A percentile compares a stretch with the other conserved stretches of the same genome.
These are phyloP conservation scores for Elaphomyces granulatus DNA, from an alignment of 495 filamentous ascomycete species.

Conservation along the genomic window DNA sequence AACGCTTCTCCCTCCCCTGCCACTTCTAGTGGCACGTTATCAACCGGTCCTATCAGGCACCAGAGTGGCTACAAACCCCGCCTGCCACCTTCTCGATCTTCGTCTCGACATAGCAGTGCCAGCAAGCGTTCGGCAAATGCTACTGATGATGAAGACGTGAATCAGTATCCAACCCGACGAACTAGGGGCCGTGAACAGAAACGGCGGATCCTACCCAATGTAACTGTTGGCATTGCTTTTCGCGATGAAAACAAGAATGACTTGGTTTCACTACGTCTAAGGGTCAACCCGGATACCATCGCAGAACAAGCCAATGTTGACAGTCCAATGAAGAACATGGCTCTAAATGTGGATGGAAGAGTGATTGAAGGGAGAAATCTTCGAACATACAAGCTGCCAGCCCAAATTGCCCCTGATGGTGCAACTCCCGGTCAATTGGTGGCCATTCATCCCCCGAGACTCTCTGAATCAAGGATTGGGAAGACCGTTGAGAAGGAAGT, in stretches of 20 bases:
- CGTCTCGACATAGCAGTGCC: constrained; percentile 32
- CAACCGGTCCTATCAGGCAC: constrained; percentile 2
- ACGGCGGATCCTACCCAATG: constrained; percentile 27
- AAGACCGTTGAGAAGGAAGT: too few relatives aligned
- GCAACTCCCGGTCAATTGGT: too few relatives aligned
- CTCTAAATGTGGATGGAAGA: background rate
- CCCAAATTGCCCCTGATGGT: too few relatives aligned
- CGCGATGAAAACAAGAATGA: constrained; percentile 29
- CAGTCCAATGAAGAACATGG: background rate
- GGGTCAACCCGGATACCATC: constrained; percentile 18
- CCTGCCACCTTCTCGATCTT: constrained; percentile 26
- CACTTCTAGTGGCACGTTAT: constrained; percentile 3
- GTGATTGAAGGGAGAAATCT: background rate
- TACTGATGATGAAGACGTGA: constrained; percentile 28
- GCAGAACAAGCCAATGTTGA: constrained; percentile 5
- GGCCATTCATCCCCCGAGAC: too few relatives aligned
- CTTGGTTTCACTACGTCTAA: constrained; percentile 31
- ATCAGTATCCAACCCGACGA: constrained; percentile 20
- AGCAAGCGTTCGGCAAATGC: constrained; percentile 37
- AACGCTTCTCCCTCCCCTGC: constrained; percentile 2
- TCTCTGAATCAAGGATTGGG: too few relatives aligned
- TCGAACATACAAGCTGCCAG: background rate
- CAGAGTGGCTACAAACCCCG: constrained; percentile 23
- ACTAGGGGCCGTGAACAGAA: constrained; percentile 20
- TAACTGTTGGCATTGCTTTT: constrained; percentile 35